These are phyloP conservation scores for Catunica adiposa DNA, from an alignment of 2,329 filamentous ascomycete genomes.

Conservation along the genomic window DNA sequence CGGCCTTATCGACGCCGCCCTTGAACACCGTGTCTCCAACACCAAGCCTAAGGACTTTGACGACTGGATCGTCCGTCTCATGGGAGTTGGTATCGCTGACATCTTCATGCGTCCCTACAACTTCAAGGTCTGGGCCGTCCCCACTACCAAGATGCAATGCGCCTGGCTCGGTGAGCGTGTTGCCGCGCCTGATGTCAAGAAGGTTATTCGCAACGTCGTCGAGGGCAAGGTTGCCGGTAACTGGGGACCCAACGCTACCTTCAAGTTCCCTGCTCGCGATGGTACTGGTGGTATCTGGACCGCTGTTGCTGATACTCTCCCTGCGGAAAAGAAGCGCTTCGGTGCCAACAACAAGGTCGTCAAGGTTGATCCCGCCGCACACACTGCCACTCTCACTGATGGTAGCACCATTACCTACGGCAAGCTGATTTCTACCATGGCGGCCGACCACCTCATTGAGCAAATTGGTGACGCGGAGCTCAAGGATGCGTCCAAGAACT, in stretches of 20 bases:
- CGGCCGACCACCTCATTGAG: constrained; percentile 75
- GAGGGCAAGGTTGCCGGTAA: constrained; percentile 89
- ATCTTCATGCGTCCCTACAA: constrained; percentile 99
- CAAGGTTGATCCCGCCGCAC: constrained; percentile 73
- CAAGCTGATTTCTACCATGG: constrained; percentile 92
- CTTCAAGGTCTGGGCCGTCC: constrained; percentile 99
- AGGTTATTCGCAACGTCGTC: constrained; percentile 82
- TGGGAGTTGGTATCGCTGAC: constrained; percentile 76
- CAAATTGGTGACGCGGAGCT: constrained; percentile 79
- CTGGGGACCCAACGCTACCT: constrained; percentile 97
- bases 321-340: constrained; percentile 79
- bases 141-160: constrained; percentile 99
- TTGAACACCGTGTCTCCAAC: constrained; percentile 65
- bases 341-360: constrained; percentile 70
- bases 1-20: constrained; percentile 84
- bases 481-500: constrained; percentile 49
- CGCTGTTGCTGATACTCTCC: constrained; percentile 81
- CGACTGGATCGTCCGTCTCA: constrained; percentile 92
- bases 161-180: constrained; percentile 97
- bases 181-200: constrained; percentile 89
- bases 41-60: constrained; percentile 95
- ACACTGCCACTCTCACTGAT: constrained; percentile 66
- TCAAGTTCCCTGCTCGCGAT: constrained; percentile 90
- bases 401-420: constrained; percentile 81
- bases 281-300: constrained; percentile 99